Evolutionary conservation across 176 grass and related monocot genomes (phyloP).

Genomic region (Olyra latifolia): DNA sequence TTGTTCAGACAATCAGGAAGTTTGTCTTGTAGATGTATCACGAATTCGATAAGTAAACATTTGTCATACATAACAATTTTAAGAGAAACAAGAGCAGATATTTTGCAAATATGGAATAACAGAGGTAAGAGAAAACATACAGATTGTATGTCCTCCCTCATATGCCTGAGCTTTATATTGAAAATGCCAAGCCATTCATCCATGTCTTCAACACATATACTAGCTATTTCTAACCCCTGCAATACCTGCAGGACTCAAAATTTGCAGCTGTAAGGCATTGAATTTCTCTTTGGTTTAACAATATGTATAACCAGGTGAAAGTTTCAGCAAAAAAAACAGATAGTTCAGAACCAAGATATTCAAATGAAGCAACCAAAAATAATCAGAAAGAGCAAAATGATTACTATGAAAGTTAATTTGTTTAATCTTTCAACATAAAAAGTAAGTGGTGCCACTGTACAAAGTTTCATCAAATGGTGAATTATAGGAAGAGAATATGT

Average conservation of each 20-base stretch:
- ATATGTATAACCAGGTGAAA: not conserved
- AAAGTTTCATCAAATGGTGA: not conserved
- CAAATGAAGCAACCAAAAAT: not conserved
- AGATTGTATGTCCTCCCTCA: constrained; percentile 98
- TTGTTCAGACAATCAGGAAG: not conserved
- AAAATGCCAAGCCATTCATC: constrained; percentile 98
- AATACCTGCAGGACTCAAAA: constrained; percentile 61
- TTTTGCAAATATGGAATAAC: constrained; percentile 2
- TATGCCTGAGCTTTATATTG: constrained; percentile 96
- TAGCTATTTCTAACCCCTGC: constrained; percentile 74
- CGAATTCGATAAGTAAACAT: not conserved
- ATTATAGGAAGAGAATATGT: not conserved
- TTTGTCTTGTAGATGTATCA: not conserved
- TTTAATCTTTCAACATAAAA: not conserved
- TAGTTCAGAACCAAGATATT: not conserved
- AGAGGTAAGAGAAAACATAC: constrained; percentile 39
- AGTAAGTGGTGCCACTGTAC: not conserved
- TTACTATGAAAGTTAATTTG: not conserved
- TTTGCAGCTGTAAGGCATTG: not conserved
- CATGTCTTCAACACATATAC: constrained; percentile 88
- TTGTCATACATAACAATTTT: not conserved
- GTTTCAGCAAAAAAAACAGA: not conserved
- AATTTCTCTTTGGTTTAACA: not conserved
- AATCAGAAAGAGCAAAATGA: not conserved
- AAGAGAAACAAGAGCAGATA: not conserved